Evolutionary conservation across 192 early-diverging fungal species (phyloP).

Genomic region (Coemansia umbellata): DNA sequence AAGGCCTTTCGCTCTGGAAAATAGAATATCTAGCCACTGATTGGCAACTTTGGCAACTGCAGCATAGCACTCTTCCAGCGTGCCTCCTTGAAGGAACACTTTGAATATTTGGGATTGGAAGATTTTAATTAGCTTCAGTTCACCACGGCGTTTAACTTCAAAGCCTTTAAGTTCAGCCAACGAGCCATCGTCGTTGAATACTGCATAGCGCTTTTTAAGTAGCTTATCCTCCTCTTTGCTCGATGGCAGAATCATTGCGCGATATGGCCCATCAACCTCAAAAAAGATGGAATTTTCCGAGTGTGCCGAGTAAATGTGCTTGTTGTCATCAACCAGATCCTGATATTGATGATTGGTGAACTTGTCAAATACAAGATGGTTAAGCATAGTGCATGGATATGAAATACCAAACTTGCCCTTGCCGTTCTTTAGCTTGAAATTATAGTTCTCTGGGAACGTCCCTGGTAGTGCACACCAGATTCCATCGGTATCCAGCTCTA

Average conservation of each 20-base stretch:
- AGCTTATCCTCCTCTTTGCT: constrained; percentile 95
- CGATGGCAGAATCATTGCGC: constrained; percentile 95
- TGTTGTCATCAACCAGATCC: constrained; percentile 59
- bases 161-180: constrained; percentile 98
- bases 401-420: constrained; percentile 82
- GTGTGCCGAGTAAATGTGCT: constrained; percentile 59
- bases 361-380: constrained; percentile 91
- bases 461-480: constrained; percentile 97
- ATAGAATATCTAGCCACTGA: constrained; percentile 94
- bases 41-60: constrained; percentile 87
- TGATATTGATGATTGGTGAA: constrained; percentile 99
- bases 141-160: constrained; percentile 97
- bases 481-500: constrained; percentile 98
- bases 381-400: constrained; percentile 97
- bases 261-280: constrained; percentile 98
- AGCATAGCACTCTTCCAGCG: constrained; percentile 83
- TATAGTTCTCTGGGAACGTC: constrained; percentile 90
- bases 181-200: constrained; percentile 92
- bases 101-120: constrained; percentile 95
- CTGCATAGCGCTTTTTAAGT: constrained; percentile 97
- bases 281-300: constrained; percentile 98
- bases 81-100: constrained; percentile 84
- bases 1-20: constrained; percentile 73
- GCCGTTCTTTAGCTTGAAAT: constrained; percentile 71
- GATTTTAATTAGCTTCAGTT: constrained; percentile 96